A percentile compares a stretch with the other conserved stretches of the same genome.
Conservation (phyloP, 2,329 filamentous ascomycete genomes). For the Aspergillus awamori region DNA sequence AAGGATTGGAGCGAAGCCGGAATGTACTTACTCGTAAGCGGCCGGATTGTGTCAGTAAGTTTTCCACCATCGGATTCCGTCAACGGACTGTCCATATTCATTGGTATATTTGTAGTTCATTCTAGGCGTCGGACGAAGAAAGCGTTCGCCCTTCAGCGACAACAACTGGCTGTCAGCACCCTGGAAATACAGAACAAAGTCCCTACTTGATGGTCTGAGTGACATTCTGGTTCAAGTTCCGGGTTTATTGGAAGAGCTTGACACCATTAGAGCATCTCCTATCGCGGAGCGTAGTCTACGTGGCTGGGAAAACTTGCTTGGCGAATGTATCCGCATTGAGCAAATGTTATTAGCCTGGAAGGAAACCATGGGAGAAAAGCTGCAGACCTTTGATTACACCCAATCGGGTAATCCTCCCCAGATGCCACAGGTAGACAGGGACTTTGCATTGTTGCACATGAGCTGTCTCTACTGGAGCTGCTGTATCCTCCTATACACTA, state of each 20-base stretch:
- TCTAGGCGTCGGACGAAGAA: constrained; percentile 6
- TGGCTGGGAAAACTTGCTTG: not conserved
- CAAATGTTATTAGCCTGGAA: not conserved
- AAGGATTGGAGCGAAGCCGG: constrained; percentile 6
- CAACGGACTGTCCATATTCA: not conserved
- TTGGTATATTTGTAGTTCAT: not conserved
- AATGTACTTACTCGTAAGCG: constrained; percentile 6
- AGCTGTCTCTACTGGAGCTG: constrained; percentile 7
- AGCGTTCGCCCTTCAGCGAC: constrained; percentile 7
- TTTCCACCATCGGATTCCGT: not conserved
- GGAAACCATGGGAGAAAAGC: not conserved
- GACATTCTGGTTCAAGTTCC: constrained; percentile 6
- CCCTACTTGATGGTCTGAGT: not conserved
- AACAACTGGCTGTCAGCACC: not conserved
- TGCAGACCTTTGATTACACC: not conserved
- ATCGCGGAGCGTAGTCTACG: not conserved
- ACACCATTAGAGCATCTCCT: not conserved
- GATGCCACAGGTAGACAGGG: not conserved
- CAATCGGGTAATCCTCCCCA: not conserved
- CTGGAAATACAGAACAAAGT: constrained; percentile 4
- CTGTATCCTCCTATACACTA: constrained; percentile 9
- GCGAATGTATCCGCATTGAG: not conserved
- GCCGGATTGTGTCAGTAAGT: constrained; percentile 7
- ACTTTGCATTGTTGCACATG: constrained; percentile 3
- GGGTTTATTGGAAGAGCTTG: constrained; percentile 1